Evolutionary conservation across 140 eudicot species (phyloP), one percentile per base, ranked within the genome.

Genomic region (Ambrosia hybrid): DNA sequence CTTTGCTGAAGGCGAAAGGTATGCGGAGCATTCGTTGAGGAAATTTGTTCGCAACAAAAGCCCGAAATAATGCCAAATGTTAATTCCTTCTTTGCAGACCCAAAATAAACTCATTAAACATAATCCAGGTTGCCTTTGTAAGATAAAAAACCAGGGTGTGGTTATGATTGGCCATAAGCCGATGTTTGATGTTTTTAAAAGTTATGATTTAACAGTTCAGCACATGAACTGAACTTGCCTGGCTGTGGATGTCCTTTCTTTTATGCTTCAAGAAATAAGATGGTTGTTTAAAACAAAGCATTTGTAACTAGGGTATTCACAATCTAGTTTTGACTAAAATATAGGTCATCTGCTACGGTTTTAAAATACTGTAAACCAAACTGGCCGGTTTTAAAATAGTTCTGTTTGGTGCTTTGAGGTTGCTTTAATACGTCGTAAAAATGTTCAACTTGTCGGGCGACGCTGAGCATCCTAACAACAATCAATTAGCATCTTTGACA

Each of bases 1-100:
- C 79, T 74, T 58, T 78, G 82, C 82, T 17, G 97, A 91, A 84
- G 97, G 97, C 2, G 92, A 91, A 65, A 91, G 74, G 78, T 91
- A 91, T 34, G 65, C 90, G 0, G 81, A 91, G 68, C 90, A 91
- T 78, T 65, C 82, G 8, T 74, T 91, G 34, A 83, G 97, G 80
- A 91, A 82, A 80, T 88, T 41, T 65, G 92, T 91, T 62, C 88
- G 92, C 61, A 79, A 82, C 77, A 85, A 71, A 85, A 36, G 85
- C 26, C 95, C 0, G 90, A 91, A 77, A 85, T 91, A 73, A 88
- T 91, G 95, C 97, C 95, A 49, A 41, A 75, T 51, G 39, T 91
- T 71, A 91, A 91, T 76, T 34, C 78, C 64, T 91, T 91, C 90
- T 85, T 91, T 70, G 49, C 88, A 33, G 89, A 91, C 55, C 97